Conservation (phyloP, 169 alveolate genomes). For the Amoebophrya sp. region DNA sequence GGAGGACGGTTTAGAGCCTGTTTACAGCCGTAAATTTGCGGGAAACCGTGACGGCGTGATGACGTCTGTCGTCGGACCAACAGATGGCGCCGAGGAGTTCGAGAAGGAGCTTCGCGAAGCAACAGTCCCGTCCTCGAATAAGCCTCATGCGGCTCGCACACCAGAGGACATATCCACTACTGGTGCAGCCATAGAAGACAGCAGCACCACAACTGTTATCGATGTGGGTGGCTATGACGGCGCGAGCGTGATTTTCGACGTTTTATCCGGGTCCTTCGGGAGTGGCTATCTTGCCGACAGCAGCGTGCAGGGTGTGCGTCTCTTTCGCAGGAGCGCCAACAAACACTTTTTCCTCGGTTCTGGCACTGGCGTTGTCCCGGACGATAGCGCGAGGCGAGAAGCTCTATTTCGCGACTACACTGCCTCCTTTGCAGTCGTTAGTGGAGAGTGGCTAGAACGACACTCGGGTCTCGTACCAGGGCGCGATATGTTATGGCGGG, state of each 20-base stretch:
- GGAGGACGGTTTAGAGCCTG: neutral
- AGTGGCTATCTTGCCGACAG: neutral
- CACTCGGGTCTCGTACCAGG: neutral
- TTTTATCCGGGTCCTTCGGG: neutral
- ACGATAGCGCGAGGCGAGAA: too few relatives aligned
- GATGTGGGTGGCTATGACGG: constrained; percentile 1
- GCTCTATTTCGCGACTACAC: neutral
- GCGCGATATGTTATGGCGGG: neutral
- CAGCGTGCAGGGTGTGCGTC: neutral
- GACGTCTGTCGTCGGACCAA: too few relatives aligned
- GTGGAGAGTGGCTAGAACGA: neutral
- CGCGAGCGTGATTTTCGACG: neutral
- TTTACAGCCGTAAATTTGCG: neutral
- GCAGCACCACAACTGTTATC: neutral
- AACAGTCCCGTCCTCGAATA: too few relatives aligned
- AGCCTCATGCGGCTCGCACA: too few relatives aligned
- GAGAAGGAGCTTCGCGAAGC: too few relatives aligned
- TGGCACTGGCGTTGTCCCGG: too few relatives aligned
- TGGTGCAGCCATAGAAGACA: neutral
- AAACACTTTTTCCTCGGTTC: neutral
- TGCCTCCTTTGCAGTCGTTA: neutral
- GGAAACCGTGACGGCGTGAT: neutral
- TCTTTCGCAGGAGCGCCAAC: neutral
- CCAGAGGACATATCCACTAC: too few relatives aligned
- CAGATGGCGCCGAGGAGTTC: too few relatives aligned